Evolutionary conservation across 805 yeast genomes (phyloP).

Genomic region (Pachysolen tannophilus): DNA sequence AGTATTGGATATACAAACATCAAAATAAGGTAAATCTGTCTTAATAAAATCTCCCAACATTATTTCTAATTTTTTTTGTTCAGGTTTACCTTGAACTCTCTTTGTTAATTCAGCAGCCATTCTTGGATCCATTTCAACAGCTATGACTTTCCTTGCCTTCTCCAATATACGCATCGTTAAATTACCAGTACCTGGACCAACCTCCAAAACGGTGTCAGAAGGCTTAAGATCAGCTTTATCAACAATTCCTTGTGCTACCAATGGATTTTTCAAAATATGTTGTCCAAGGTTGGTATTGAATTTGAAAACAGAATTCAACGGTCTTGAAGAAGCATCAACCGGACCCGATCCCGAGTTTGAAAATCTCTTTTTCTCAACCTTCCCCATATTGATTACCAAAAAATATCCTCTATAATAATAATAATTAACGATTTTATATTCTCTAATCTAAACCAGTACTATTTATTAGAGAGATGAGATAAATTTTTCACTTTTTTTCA

Average conservation of each 20-base stretch:
- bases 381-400: slow-evolving; percentile 43
- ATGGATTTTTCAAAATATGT: slow-evolving; percentile 92
- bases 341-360: slow-evolving; percentile 24
- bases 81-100: slow-evolving; percentile 96
- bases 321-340: slow-evolving; percentile 60
- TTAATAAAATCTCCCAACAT: slow-evolving; percentile 94
- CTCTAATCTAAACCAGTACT: too few relatives aligned
- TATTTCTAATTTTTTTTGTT: slow-evolving; percentile 84
- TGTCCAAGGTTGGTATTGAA: slow-evolving; percentile 96
- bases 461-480: too few relatives aligned
- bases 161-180: slow-evolving; percentile 88
- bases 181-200: slow-evolving; percentile 99
- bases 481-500: too few relatives aligned
- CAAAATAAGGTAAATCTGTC: slow-evolving; percentile 89
- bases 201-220: slow-evolving; percentile 87
- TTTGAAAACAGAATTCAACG: slow-evolving; percentile 80
- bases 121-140: slow-evolving; percentile 98
- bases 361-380: slow-evolving; percentile 59
- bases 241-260: slow-evolving; percentile 96
- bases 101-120: slow-evolving; percentile 99
- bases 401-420: too few relatives aligned
- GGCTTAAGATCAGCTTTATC: slow-evolving; percentile 93
- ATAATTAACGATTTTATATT: too few relatives aligned
- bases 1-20: slow-evolving; percentile 92
- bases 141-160: slow-evolving; percentile 88